A percentile compares a stretch with the other conserved stretches of the same genome.
Conservation (phyloP, 345 rosid species). For the Eutrema yunnanense region DNA sequence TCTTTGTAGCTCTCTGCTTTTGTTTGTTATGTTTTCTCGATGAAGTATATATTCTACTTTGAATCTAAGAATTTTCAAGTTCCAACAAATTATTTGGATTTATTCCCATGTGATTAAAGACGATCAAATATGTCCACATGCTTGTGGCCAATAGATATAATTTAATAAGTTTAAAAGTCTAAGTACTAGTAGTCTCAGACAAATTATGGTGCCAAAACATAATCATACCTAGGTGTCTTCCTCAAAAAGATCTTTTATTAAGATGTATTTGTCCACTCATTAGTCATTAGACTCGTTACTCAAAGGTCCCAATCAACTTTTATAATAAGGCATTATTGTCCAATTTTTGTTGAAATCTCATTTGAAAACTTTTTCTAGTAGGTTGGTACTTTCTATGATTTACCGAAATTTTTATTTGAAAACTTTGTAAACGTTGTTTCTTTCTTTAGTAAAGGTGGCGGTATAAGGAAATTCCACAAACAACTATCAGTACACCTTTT, state of each 20-base stretch:
- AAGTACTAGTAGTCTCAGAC: neutral
- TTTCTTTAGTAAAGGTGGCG: neutral
- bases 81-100: neutral
- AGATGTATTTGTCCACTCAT: neutral
- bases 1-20: neutral
- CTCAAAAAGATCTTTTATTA: neutral
- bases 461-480: neutral
- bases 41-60: neutral
- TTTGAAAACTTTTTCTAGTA: neutral
- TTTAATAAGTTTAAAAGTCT: neutral
- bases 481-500: neutral
- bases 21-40: neutral
- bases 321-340: neutral
- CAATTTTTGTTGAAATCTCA: neutral
- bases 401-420: neutral
- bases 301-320: neutral
- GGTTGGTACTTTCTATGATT: neutral
- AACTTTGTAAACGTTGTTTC: neutral
- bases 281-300: neutral
- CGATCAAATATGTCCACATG: neutral
- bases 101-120: slow-evolving; percentile 1
- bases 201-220: slow-evolving; percentile 21
- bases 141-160: neutral
- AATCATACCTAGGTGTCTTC: slow-evolving; percentile 17
- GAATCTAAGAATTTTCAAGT: neutral